phyloP scores from a whole-genome alignment of 2,329 filamentous ascomycete species.

The Paramyrothecium roridum region DNA sequence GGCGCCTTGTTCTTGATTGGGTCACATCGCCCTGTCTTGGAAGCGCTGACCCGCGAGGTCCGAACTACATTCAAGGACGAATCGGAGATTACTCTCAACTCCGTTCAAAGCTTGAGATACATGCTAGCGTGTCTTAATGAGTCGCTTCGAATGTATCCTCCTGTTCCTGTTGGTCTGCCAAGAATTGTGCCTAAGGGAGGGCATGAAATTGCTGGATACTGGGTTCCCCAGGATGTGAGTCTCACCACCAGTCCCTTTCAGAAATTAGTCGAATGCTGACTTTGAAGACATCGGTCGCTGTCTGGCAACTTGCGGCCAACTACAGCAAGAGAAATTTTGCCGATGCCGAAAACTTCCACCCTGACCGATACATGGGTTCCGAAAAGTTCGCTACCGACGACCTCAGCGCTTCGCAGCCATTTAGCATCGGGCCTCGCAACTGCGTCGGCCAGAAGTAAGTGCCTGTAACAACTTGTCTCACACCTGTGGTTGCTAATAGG shows the following conservation, averaged over 20 bases:
- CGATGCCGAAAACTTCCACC: background rate
- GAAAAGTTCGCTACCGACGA: background rate
- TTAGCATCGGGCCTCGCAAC: background rate
- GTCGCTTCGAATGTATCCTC: constrained; percentile 33
- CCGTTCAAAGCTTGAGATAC: constrained; percentile 3
- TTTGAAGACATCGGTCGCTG: constrained; percentile 4
- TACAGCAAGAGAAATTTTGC: background rate
- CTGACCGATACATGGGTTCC: background rate
- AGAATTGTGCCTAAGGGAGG: constrained; percentile 18
- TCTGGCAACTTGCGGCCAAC: background rate
- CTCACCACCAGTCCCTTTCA: too few species aligned
- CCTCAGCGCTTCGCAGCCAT: background rate
- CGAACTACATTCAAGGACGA: constrained; percentile 1
- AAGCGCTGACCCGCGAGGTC: constrained; percentile 29
- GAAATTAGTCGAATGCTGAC: background rate
- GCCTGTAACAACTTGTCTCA: background rate
- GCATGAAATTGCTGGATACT: background rate
- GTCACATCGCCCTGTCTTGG: constrained; percentile 20
- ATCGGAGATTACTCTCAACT: constrained; percentile 3
- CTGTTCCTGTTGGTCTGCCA: constrained; percentile 11
- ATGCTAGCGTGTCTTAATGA: constrained; percentile 36
- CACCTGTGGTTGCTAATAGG: background rate
- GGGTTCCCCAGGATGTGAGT: constrained; percentile 25
- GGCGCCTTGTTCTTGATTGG: constrained; percentile 21
- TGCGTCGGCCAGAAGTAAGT: background rate